Percentiles rank a stretch among this genome's conserved stretches.
These are phyloP conservation scores for Lyophyllum decastes DNA, from an alignment of 768 basidiomycete genomes.

Conservation along the genomic window DNA sequence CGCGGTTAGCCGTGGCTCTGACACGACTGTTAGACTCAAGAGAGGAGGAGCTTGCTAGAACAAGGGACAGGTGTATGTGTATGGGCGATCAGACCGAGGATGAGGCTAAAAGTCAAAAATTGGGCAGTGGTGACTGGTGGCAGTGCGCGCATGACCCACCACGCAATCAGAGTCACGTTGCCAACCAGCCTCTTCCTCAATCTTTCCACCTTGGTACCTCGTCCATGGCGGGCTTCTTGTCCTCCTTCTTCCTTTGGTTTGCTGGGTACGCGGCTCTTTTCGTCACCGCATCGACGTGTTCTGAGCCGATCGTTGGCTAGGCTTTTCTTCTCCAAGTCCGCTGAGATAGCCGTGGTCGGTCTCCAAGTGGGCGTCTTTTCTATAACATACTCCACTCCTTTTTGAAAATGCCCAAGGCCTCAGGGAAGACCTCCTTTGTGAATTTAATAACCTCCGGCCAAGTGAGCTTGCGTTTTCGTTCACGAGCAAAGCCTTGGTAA, in stretches of 20 bases:
- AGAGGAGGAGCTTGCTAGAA: too few species aligned
- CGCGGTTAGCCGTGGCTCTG: too few species aligned
- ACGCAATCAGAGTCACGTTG: neutral
- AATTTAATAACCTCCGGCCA: constrained; percentile 90
- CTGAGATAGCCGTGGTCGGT: constrained; percentile 91
- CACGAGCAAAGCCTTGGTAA: neutral
- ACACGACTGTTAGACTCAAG: too few species aligned
- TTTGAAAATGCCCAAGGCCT: constrained; percentile 55
- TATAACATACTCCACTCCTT: neutral
- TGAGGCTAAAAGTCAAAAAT: too few species aligned
- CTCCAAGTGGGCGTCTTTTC: constrained; percentile 59
- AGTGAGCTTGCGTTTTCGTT: constrained; percentile 35
- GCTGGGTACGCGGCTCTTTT: constrained; percentile 35
- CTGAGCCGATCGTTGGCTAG: constrained; percentile 33
- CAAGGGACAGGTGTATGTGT: too few species aligned
- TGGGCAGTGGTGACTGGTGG: too few species aligned
- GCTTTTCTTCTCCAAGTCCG: constrained; percentile 84
- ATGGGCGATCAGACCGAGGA: too few species aligned
- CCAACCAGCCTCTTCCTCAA: too few species aligned
- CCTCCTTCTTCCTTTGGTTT: constrained; percentile 47
- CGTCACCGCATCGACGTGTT: neutral
- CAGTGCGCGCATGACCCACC: too few species aligned
- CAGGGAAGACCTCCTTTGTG: constrained; percentile 93
- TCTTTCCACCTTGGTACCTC: neutral
- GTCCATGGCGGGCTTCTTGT: constrained; percentile 41